Conservation (phyloP, 345 rosid species). For the Camelina laxa region DNA sequence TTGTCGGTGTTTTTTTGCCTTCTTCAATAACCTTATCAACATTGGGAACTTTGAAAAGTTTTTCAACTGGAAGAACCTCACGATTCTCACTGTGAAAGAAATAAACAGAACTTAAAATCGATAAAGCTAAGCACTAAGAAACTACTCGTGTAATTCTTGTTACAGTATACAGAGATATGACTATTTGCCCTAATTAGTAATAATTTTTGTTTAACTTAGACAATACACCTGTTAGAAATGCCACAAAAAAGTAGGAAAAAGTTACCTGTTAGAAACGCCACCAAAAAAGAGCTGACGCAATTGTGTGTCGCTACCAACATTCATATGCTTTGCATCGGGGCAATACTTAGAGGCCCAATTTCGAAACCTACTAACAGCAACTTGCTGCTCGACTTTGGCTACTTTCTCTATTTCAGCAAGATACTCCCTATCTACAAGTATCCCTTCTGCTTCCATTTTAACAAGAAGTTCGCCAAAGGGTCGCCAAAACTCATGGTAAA, state of each 20-base stretch:
- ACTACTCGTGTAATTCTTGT: neutral
- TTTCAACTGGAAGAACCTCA: constrained; percentile 57
- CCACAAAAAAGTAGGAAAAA: constrained; percentile 47
- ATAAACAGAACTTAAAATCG: constrained; percentile 21
- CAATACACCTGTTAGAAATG: constrained; percentile 59
- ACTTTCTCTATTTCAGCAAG: constrained; percentile 83
- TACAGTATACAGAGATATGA: neutral
- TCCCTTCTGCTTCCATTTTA: constrained; percentile 89
- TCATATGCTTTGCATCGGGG: constrained; percentile 85
- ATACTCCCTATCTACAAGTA: constrained; percentile 82
- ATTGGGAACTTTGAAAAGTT: constrained; percentile 69
- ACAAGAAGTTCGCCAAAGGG: constrained; percentile 92
- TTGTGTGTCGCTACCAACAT: constrained; percentile 92
- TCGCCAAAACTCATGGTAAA: constrained; percentile 74
- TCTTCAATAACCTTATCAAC: constrained; percentile 74
- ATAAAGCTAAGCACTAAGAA: neutral
- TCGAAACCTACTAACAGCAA: constrained; percentile 73
- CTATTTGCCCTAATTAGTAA: neutral
- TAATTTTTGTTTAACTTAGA: neutral
- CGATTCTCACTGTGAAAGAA: constrained; percentile 51
- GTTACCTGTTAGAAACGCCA: constrained; percentile 77
- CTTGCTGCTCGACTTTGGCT: constrained; percentile 80
- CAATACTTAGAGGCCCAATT: constrained; percentile 90
- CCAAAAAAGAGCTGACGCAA: constrained; percentile 86
- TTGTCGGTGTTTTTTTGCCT: constrained; percentile 80